Conservation (phyloP, 2,329 filamentous ascomycete species). For the Phialocephala subalpina region DNA sequence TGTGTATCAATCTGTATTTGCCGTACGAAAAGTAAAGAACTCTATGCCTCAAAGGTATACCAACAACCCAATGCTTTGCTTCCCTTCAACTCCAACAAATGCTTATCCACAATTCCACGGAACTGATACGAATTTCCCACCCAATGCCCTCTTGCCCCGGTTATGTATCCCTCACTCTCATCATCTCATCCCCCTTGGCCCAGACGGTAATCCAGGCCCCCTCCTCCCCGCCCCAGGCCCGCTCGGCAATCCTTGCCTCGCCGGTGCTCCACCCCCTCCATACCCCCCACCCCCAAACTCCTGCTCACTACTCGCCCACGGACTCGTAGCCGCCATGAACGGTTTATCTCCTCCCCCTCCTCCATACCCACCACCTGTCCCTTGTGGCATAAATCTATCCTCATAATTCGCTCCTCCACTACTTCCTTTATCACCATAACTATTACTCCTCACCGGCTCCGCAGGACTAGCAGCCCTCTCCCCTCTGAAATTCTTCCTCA, state of each 20-base stretch:
- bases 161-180: no score
- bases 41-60: conserved; percentile 3
- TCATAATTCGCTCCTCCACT: conserved; percentile 27
- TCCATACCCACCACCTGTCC: conserved; percentile 36
- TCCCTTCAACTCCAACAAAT: conserved; percentile 7
- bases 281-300: conserved; percentile 49
- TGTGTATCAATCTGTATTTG: background rate
- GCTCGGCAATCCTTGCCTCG: conserved; percentile 53
- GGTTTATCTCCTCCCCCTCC: conserved; percentile 48
- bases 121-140: background rate
- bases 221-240: conserved; percentile 47
- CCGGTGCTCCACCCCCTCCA: conserved; percentile 46
- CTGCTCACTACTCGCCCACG: conserved; percentile 54
- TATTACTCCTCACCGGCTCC: conserved; percentile 21
- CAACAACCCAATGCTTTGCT: conserved; percentile 7
- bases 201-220: conserved; percentile 37
- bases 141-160: background rate
- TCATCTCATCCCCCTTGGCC: conserved; percentile 38
- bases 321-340: conserved; percentile 55
- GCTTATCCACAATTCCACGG: background rate
- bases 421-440: conserved; percentile 24
- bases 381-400: conserved; percentile 26
- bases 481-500: conserved; percentile 77
- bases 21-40: background rate
- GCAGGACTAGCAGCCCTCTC: conserved; percentile 59